Evolutionary conservation across 306 rosid species (phyloP), one percentile per base, ranked within the genome.

Genomic region (Crotalaria pallida): DNA sequence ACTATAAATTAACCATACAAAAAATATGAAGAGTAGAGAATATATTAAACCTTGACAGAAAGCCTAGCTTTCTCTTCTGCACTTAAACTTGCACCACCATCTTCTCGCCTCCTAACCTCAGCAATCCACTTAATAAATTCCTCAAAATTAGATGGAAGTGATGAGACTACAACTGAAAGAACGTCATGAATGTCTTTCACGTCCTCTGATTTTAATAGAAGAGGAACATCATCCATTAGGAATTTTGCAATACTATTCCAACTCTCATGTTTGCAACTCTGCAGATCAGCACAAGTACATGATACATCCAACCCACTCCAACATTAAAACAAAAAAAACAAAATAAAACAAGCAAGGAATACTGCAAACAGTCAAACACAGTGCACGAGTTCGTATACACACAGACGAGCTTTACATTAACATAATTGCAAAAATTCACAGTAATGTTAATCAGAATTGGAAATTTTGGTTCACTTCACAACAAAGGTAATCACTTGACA

Each of bases 191-290:
- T 66, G 77, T 82, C 86, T 67, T 82, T 77, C 76, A 90, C 77
- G 31, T 78, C 81, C 73, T 82, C 83, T 38, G 92, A 86, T 70
- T 82, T 82, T 75, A 93, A 83, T 74, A 93, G 86, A 79, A 82
- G 61, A 77, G 96, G 92, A 73, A 87, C 86, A 67, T 88, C 97
- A 34, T 88, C 96, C 79, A 84, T 84, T 21, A 93, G 79, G 84
- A 85, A 88, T 60, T 87, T 87, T 1, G 96, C 98, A 69, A 93
- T 81, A 61, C 80, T 74, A 58, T 77, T 72, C 98, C 97, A 93
- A 72, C 96, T 87, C 81, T 88, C 90, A 11, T 93, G 96, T 84
- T 90, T 93, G 82, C 98, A 93, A 79, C 97, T 90, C 97, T 93
- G 87, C n/a, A 80, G 71, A 79, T 79, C 56, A 79, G 40, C 43